These are phyloP conservation scores for Senna siamea DNA, from an alignment of 306 rosid species.

Conservation along the genomic window DNA sequence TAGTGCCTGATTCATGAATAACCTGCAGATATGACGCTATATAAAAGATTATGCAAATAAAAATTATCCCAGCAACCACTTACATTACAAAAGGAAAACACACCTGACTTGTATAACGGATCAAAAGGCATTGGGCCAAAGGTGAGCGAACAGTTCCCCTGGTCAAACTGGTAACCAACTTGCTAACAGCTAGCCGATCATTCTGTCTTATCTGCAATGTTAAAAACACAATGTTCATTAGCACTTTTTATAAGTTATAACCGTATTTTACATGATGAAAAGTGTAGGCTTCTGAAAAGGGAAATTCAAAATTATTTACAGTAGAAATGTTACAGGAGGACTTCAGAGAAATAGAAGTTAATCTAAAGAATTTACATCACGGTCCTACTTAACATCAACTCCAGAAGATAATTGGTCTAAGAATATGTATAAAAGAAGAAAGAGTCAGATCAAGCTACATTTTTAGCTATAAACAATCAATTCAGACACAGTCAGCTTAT, in stretches of 20 bases:
- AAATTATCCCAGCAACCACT: conserved; percentile 11
- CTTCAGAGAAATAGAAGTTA: conserved; percentile 16
- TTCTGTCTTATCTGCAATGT: conserved; percentile 91
- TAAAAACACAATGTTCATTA: conserved; percentile 22
- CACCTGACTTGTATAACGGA: conserved; percentile 97
- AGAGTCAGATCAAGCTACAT: neutral
- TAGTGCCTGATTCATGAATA: conserved; percentile 81
- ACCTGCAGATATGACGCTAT: conserved; percentile 57
- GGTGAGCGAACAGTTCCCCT: conserved; percentile 96
- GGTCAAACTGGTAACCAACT: conserved; percentile 96
- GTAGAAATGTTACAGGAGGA: conserved; percentile 20
- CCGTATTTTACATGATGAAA: conserved; percentile 5
- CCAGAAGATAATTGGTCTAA: conserved; percentile 10
- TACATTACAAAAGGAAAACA: conserved; percentile 33
- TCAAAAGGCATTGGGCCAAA: conserved; percentile 94
- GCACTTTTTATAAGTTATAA: conserved; percentile 21
- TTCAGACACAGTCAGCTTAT: conserved; percentile 28
- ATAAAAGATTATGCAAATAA: conserved; percentile 32
- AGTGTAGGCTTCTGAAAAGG: conserved; percentile 14
- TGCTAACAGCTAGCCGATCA: conserved; percentile 96
- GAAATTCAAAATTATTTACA: conserved; percentile 15
- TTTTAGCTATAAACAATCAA: neutral
- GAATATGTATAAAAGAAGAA: neutral
- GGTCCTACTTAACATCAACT: conserved; percentile 32
- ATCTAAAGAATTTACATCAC: conserved; percentile 25